Base-by-base conservation (phyloP, 139 green algal genomes). In the Tetraselmis chui region DNA sequence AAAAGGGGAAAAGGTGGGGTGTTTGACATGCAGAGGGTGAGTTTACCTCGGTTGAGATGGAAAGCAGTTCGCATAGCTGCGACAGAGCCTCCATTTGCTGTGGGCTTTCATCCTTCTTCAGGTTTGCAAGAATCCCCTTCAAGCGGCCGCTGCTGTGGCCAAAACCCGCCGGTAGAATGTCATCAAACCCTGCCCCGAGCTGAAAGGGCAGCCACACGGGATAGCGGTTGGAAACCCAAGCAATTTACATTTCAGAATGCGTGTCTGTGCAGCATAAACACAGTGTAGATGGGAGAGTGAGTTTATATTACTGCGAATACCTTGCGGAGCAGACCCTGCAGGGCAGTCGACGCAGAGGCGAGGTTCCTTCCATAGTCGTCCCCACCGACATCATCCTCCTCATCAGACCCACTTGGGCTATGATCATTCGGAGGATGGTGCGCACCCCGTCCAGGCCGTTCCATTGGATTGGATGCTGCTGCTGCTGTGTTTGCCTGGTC, bases 11-110 rank as follows among this genome's bases (percentile, higher is more conserved):
- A n/a, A n/a, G n/a, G n/a, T n/a, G n/a, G n/a, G n/a, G n/a, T n/a
- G n/a, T n/a, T n/a, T n/a, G n/a, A n/a, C n/a, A n/a, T n/a, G n/a
- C n/a, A n/a, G n/a, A n/a, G n/a, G n/a, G n/a, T n/a, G n/a, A n/a
- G n/a, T n/a, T 18, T 67, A 67, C 45, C 45, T 99, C 96, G 1
- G 88, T 94, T 27, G 90, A 92, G 67, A 99, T 95, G 2, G 93
- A 94, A 80, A 99, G 88, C 59, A 97, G 81, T 85, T 98, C 96
- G 80, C 92, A 97, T 31, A 99, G 93, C 86, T 97, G 89, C 0
- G 86, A 93, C 0, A 99, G 88, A 1, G 93, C 91, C 0, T 87
- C 88, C 31, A 98, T 87, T 88, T 97, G 93, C 76, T 86, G 24
- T 5, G 30, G 81, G 59, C 97, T 93, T 74, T 98, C 93, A 2